Conservation (phyloP, 768 basidiomycete genomes). For the Collybiopsis luxurians region DNA sequence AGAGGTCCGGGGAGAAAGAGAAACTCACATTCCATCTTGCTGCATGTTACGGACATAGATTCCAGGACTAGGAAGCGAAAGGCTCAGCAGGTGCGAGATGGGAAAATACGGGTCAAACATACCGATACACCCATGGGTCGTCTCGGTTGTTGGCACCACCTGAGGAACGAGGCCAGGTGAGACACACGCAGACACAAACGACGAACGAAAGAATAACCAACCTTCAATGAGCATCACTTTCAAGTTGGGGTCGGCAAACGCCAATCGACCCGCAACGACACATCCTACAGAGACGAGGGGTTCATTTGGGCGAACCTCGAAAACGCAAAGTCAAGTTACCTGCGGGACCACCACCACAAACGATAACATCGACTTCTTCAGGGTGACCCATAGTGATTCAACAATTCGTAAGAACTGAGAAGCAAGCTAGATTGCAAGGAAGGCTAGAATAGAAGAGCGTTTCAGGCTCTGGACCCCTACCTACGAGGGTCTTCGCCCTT, state of each 20-base stretch:
- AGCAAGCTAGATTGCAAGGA: neutral
- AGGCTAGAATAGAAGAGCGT: neutral
- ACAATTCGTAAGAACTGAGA: too few relatives aligned
- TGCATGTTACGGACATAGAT: slow-evolving; percentile 75
- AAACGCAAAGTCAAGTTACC: slow-evolving; percentile 28
- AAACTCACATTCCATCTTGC: slow-evolving; percentile 54
- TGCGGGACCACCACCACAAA: slow-evolving; percentile 68
- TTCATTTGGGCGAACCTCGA: neutral
- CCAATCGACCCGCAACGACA: slow-evolving; percentile 66
- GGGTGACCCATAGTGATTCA: slow-evolving; percentile 4
- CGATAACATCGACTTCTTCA: slow-evolving; percentile 71
- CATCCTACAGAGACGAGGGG: slow-evolving; percentile 37
- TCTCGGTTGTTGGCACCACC: slow-evolving; percentile 70
- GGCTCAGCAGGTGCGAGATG: too few relatives aligned
- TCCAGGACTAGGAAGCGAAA: slow-evolving; percentile 44
- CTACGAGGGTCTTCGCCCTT: neutral
- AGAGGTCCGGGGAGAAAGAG: neutral
- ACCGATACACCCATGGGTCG: slow-evolving; percentile 74
- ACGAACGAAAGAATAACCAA: slow-evolving; percentile 20
- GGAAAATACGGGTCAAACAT: slow-evolving; percentile 5
- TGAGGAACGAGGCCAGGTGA: slow-evolving; percentile 16
- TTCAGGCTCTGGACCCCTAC: neutral
- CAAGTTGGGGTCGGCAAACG: slow-evolving; percentile 67
- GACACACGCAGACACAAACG: neutral
- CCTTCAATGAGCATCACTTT: slow-evolving; percentile 79